These are phyloP conservation scores for Aegilops bicornis DNA, from an alignment of 176 grass and related monocot genomes.

Conservation along the genomic window DNA sequence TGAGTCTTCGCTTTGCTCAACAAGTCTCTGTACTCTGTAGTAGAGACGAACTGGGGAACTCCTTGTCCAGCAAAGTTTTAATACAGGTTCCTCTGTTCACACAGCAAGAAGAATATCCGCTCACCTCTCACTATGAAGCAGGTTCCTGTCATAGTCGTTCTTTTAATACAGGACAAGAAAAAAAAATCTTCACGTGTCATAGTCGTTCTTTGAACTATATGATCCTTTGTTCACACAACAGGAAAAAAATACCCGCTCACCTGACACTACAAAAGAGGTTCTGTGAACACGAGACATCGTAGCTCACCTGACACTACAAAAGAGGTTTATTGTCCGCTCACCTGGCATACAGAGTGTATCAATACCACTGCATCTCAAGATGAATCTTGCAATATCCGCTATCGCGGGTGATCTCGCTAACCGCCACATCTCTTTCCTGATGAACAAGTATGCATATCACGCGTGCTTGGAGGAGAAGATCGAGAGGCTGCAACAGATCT, in stretches of 20 bases:
- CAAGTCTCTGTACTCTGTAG: no score
- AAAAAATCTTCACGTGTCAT: neutral
- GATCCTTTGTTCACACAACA: neutral
- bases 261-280: neutral
- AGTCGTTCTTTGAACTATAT: neutral
- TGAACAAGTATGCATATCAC: neutral
- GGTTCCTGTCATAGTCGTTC: neutral
- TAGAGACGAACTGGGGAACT: no score
- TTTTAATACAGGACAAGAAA: neutral
- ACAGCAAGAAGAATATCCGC: neutral
- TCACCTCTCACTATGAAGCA: no score
- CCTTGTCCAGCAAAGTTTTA: no score
- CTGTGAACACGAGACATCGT: neutral
- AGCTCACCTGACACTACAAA: neutral
- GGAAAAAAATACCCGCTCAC: neutral
- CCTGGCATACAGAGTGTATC: no score
- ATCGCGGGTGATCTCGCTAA: neutral
- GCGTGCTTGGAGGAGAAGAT: neutral
- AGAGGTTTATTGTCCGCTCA: neutral
- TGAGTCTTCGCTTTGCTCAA: no score
- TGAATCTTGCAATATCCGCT: constrained; percentile 6
- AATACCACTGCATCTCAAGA: neutral
- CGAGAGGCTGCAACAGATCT: neutral
- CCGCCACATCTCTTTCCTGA: neutral
- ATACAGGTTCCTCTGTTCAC: neutral